Base-by-base conservation (phyloP, 352 stramenopile species). In the Lagenidium giganteum region DNA sequence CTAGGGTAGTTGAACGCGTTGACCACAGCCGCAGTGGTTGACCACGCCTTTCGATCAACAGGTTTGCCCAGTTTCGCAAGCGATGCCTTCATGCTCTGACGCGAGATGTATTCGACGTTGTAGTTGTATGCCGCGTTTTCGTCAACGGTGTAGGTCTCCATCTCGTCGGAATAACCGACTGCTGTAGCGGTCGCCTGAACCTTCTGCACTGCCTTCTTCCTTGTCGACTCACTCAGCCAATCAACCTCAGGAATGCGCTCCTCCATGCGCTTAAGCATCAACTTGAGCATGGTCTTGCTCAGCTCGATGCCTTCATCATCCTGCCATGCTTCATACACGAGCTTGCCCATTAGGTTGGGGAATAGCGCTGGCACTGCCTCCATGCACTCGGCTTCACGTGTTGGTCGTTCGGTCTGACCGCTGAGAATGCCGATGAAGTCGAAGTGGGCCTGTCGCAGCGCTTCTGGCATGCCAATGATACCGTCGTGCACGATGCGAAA, bases 191-290 rank as follows among this genome's bases (percentile, higher is more conserved):
- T 61, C 56, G 66, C 67, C 13, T 34, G 38, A 25, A 97, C 87
- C 59, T 97, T 97, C 27, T 77, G 62, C 36, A 92, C 52, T 2
- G 85, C 90, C 36, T 71, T 64, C 1, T 52, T 37, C 28, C 85
- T 73, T 7, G 92, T 97, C 24, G 47, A 38, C 4, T 89, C 69
- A 12, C 90, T 89, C 31, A 98, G 79, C 90, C 92, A 98, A 18
- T 91, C 69, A 1, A 97, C 68, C 57, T 79, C 80, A 30, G 78
- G 73, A 25, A 97, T 70, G 33, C 82, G 72, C 24, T 81, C 67
- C 29, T 62, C 57, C 56, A 97, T 77, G 22, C 85, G 67, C 11
- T 78, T 42, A 31, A 95, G 59, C 13, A 97, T 70, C 24, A 70
- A 63, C 16, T 89, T 61, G 3, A 97, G 74, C 69, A 97, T 87